A percentile compares a stretch with the other conserved stretches of the same genome.
Evolutionary conservation across 768 basidiomycete genomes (phyloP).

Genomic region (Albatrellus ellisii): DNA sequence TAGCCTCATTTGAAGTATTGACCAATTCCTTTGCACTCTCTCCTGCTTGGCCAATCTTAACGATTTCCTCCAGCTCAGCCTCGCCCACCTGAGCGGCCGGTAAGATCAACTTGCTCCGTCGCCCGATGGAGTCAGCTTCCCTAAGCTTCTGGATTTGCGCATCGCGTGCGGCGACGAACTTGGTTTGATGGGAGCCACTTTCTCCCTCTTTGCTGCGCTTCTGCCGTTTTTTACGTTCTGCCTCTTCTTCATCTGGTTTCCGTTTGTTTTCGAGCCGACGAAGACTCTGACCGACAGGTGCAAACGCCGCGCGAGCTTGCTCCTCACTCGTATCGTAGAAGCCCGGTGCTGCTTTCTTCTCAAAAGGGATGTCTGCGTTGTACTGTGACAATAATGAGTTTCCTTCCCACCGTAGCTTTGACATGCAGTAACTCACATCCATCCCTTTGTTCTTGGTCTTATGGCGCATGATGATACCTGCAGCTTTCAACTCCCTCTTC

Average conservation of each 20-base stretch:
- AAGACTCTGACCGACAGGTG: slow-evolving; percentile 83
- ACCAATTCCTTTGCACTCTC: slow-evolving; percentile 84
- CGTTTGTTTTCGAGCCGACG: slow-evolving; percentile 94
- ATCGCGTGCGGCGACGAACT: slow-evolving; percentile 93
- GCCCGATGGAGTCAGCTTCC: slow-evolving; percentile 91
- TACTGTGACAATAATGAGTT: slow-evolving; percentile 62
- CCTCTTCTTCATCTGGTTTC: slow-evolving; percentile 87
- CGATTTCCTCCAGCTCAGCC: slow-evolving; percentile 90
- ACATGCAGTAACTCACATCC: slow-evolving; percentile 84
- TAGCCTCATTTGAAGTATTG: slow-evolving; percentile 71
- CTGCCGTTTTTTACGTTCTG: slow-evolving; percentile 82
- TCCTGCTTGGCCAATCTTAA: slow-evolving; percentile 91
- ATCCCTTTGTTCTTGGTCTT: slow-evolving; percentile 96
- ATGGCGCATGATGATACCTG: slow-evolving; percentile 93
- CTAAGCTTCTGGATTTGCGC: slow-evolving; percentile 97
- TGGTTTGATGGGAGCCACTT: slow-evolving; percentile 59
- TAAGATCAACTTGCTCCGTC: slow-evolving; percentile 70
- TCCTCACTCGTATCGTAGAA: slow-evolving; percentile 98
- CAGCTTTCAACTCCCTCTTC: slow-evolving; percentile 94
- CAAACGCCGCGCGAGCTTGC: slow-evolving; percentile 71
- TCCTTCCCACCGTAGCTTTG: no score
- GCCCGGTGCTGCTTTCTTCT: slow-evolving; percentile 89
- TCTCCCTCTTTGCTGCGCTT: slow-evolving; percentile 64
- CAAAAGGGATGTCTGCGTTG: slow-evolving; percentile 97
- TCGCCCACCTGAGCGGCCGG: slow-evolving; percentile 92